phyloP scores from a whole-genome alignment of 306 rosid genomes.

The Corylus avellana region DNA sequence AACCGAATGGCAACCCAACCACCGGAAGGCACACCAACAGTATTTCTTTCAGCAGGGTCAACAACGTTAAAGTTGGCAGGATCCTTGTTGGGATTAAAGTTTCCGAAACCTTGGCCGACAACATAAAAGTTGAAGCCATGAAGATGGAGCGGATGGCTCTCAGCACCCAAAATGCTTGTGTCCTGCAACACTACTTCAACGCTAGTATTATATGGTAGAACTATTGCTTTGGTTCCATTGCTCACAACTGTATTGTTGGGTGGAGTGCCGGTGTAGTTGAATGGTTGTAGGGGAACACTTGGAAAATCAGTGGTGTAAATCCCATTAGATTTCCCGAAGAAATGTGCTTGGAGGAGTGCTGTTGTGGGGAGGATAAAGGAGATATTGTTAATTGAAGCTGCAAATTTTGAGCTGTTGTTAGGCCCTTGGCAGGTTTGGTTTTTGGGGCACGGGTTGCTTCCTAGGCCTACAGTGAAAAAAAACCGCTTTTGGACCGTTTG shows the following conservation, averaged over 20 bases:
- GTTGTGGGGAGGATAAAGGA: conserved; percentile 55
- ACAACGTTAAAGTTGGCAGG: conserved; percentile 54
- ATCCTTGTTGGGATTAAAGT: conserved; percentile 51
- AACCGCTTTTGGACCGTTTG: conserved; percentile 43
- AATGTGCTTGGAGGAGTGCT: conserved; percentile 68
- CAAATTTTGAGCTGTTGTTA: conserved; percentile 55
- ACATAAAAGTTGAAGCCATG: conserved; percentile 70
- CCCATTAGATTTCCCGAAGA: conserved; percentile 29
- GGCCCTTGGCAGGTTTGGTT: conserved; percentile 81
- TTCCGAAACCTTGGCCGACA: conserved; percentile 76
- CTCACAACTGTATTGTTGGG: conserved; percentile 46
- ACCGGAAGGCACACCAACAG: conserved; percentile 64
- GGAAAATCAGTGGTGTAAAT: conserved; percentile 60
- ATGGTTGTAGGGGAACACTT: conserved; percentile 32
- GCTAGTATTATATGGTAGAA: conserved; percentile 31
- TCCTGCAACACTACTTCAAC: conserved; percentile 62
- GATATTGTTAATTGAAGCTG: conserved; percentile 59
- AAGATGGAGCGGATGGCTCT: conserved; percentile 79
- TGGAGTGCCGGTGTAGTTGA: conserved; percentile 58
- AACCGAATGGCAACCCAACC: conserved; percentile 83
- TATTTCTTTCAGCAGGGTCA: conserved; percentile 75
- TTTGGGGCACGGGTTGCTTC: conserved; percentile 60
- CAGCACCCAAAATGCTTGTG: conserved; percentile 69
- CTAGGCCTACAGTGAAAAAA: conserved; percentile 66
- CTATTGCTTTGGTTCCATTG: conserved; percentile 54